A percentile compares a stretch with the other conserved stretches of the same genome.
Conservation (phyloP, 2,329 filamentous ascomycete species). For the Hymenoscyphus salicellus region DNA sequence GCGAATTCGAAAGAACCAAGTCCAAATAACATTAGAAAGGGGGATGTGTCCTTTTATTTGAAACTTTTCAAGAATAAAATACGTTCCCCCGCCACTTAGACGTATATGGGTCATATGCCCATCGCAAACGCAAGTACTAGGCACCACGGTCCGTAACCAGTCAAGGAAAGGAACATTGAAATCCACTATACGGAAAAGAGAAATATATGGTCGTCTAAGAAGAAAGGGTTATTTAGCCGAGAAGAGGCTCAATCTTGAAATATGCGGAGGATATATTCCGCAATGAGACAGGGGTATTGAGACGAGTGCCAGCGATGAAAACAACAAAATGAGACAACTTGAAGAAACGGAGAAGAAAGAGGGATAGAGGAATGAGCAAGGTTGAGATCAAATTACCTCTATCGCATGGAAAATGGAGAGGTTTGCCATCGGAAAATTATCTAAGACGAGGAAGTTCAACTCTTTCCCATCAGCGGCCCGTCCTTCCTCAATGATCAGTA, state of each 20-base stretch:
- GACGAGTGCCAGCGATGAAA: not conserved
- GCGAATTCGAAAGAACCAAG: not conserved
- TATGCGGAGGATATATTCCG: slow-evolving; percentile 16
- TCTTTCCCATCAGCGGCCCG: not conserved
- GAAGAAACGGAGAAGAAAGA: not conserved
- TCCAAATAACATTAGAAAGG: not conserved
- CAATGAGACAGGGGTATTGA: not conserved
- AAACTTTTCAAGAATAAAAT: slow-evolving; percentile 5
- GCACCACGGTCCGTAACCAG: slow-evolving; percentile 10
- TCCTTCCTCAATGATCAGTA: not conserved
- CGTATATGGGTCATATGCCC: slow-evolving; percentile 10
- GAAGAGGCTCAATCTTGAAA: slow-evolving; percentile 8
- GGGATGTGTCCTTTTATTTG: not conserved
- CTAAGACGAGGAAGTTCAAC: not conserved
- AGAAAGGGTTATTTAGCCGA: slow-evolving; percentile 8
- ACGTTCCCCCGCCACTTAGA: not conserved
- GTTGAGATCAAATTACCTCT: not conserved
- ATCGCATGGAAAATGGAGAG: not conserved
- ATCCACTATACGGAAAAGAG: slow-evolving; percentile 6
- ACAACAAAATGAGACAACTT: not conserved
- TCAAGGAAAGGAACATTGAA: not conserved
- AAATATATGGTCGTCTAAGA: slow-evolving; percentile 1
- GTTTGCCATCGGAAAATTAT: not conserved
- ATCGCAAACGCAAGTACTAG: not conserved
- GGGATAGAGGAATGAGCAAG: not conserved